Evolutionary conservation across 1,139 yeast genomes (phyloP).

Genomic region (Geotrichum histeridarum): DNA sequence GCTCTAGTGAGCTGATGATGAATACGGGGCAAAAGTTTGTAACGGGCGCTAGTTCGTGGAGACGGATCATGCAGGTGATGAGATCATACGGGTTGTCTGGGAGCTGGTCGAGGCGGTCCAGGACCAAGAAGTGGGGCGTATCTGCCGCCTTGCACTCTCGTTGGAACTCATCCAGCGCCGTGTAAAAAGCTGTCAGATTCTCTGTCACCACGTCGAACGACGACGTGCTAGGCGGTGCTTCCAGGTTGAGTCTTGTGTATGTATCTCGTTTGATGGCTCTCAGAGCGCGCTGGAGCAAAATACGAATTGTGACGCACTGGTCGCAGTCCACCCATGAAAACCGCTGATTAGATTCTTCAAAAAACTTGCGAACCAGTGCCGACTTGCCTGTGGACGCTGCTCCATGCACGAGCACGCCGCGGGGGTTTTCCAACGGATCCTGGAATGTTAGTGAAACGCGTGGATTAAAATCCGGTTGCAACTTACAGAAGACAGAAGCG

Average conservation of each 20-base stretch:
- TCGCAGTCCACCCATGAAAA: slow-evolving; percentile 35
- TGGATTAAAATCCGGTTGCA: neutral
- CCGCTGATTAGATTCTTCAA: slow-evolving; percentile 20
- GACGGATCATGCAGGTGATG: slow-evolving; percentile 45
- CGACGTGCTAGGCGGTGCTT: neutral
- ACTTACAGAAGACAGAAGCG: slow-evolving; percentile 17
- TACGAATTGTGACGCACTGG: slow-evolving; percentile 36
- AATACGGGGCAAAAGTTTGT: slow-evolving; percentile 37
- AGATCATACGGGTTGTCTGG: slow-evolving; percentile 48
- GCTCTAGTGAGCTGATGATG: slow-evolving; percentile 43
- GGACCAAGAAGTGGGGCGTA: slow-evolving; percentile 37
- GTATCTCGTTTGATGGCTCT: slow-evolving; percentile 27
- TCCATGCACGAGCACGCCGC: slow-evolving; percentile 35
- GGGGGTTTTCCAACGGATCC: slow-evolving; percentile 26
- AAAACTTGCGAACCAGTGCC: slow-evolving; percentile 24
- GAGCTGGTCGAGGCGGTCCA: slow-evolving; percentile 56
- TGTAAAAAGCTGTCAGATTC: slow-evolving; percentile 46
- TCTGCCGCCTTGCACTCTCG: slow-evolving; percentile 31
- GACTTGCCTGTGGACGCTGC: slow-evolving; percentile 37
- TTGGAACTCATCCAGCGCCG: slow-evolving; percentile 42
- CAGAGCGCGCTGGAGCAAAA: slow-evolving; percentile 37
- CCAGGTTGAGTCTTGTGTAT: neutral
- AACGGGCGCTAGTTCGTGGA: slow-evolving; percentile 41
- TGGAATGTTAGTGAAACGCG: neutral
- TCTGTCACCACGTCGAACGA: slow-evolving; percentile 40